phyloP scores from a whole-genome alignment of 2,329 filamentous ascomycete genomes.

The Elsinoe batatas region DNA sequence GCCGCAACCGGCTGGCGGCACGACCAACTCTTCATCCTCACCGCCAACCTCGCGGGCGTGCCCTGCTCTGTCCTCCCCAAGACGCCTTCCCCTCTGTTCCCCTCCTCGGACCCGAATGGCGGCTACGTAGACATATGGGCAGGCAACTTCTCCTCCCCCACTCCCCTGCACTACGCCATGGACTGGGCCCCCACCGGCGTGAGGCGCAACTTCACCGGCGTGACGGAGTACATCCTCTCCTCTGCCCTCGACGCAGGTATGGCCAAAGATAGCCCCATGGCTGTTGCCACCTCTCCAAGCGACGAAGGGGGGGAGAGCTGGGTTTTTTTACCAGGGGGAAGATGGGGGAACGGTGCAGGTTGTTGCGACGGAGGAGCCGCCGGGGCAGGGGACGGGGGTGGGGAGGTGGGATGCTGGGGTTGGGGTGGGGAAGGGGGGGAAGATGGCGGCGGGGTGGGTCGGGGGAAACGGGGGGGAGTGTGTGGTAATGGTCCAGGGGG shows the following conservation, averaged over 20 bases:
- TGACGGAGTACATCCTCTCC: not conserved
- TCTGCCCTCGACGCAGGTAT: not conserved
- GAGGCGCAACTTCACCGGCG: not conserved
- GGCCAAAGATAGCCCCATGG: not conserved
- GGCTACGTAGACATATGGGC: not conserved
- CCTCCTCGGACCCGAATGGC: not conserved
- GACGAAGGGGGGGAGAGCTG: not conserved
- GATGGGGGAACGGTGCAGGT: not conserved
- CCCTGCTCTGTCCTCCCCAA: not conserved
- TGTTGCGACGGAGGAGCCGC: not conserved
- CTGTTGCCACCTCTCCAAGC: not conserved
- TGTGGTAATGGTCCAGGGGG: not conserved
- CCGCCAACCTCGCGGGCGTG: not conserved
- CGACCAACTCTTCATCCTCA: not conserved
- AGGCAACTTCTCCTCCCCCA: not conserved
- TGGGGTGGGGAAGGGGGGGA: not conserved
- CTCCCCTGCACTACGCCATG: not conserved
- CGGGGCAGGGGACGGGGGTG: not conserved
- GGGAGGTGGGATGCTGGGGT: not conserved
- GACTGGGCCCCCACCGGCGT: not conserved
- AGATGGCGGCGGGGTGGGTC: not conserved
- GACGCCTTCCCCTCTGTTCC: not conserved
- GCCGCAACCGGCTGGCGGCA: not conserved
- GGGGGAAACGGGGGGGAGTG: not conserved
- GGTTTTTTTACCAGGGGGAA: not conserved